Evolutionary conservation across 305 asterid genomes (phyloP).

Genomic region (Coffea humblotiana): DNA sequence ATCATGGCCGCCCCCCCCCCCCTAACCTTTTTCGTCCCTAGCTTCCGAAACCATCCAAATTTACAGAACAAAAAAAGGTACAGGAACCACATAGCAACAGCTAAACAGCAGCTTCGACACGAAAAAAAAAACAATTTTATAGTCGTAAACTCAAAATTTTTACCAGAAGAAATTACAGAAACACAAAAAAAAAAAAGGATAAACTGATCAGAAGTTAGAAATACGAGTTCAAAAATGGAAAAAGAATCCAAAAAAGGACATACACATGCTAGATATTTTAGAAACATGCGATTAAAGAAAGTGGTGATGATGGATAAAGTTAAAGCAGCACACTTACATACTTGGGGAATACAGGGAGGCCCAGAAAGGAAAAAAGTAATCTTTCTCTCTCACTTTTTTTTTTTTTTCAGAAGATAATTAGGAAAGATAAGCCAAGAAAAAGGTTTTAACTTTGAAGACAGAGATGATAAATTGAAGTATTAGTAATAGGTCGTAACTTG

Average conservation of each 20-base stretch:
- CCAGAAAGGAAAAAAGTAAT: slow-evolving; percentile 10
- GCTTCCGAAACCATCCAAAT: not conserved
- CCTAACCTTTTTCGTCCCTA: not conserved
- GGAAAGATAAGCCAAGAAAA: not conserved
- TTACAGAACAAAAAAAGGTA: not conserved
- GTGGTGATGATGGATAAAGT: slow-evolving; percentile 4
- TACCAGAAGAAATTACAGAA: not conserved
- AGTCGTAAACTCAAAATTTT: not conserved
- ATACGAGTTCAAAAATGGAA: not conserved
- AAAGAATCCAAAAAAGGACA: not conserved
- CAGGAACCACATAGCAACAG: not conserved
- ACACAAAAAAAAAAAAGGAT: not conserved
- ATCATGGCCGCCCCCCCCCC: not conserved
- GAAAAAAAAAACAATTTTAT: not conserved
- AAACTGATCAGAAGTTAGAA: slow-evolving; percentile 11
- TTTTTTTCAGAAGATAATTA: not conserved
- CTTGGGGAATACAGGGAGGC: slow-evolving; percentile 18
- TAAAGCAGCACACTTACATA: slow-evolving; percentile 34
- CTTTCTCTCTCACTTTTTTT: not conserved
- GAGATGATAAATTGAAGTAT: not conserved
- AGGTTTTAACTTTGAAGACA: not conserved
- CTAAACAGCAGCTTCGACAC: slow-evolving; percentile 5
- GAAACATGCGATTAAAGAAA: not conserved
- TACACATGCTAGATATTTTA: slow-evolving; percentile 5
- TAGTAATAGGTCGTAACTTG: not conserved